phyloP scores from a whole-genome alignment of 768 basidiomycete species.

The Austroboletus festivus region DNA sequence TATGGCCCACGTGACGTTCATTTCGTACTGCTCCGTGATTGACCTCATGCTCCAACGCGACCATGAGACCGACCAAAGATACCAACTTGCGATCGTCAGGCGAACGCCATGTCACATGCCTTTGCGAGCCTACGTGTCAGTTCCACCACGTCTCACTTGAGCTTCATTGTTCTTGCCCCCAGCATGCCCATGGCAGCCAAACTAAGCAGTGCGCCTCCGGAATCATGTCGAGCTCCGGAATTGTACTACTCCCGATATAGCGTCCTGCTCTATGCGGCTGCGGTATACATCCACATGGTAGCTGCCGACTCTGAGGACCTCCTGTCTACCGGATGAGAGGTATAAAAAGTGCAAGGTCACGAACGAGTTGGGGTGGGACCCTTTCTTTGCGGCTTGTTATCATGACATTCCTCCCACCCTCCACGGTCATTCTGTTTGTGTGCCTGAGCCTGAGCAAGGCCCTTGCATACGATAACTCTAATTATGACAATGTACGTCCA shows the following conservation, averaged over 20 bases:
- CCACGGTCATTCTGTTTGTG: conserved; percentile 2
- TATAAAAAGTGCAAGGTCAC: conserved; percentile 18
- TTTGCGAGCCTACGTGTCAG: conserved; percentile 3
- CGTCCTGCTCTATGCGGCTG: conserved; percentile 1
- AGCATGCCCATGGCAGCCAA: conserved; percentile 11
- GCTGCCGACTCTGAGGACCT: background rate
- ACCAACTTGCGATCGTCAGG: conserved; percentile 10
- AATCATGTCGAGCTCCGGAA: conserved; percentile 3
- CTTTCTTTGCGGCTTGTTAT: background rate
- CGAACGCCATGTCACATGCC: conserved; percentile 14
- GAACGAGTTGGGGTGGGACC: background rate
- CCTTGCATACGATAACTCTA: conserved; percentile 50
- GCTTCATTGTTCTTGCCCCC: conserved; percentile 1
- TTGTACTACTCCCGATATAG: conserved; percentile 13
- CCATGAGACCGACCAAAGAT: conserved; percentile 9
- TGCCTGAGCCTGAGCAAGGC: conserved; percentile 16
- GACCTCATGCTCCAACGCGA: conserved; percentile 8
- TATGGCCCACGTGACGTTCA: conserved; percentile 15
- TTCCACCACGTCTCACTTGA: background rate
- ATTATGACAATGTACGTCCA: conserved; percentile 60
- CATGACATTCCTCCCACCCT: conserved; percentile 10
- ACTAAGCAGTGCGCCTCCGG: background rate
- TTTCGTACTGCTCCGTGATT: background rate
- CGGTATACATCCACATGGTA: conserved; percentile 10
- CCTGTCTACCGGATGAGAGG: background rate